These are phyloP conservation scores for Pugionium cornutum DNA, from an alignment of 345 rosid species.

Conservation along the genomic window DNA sequence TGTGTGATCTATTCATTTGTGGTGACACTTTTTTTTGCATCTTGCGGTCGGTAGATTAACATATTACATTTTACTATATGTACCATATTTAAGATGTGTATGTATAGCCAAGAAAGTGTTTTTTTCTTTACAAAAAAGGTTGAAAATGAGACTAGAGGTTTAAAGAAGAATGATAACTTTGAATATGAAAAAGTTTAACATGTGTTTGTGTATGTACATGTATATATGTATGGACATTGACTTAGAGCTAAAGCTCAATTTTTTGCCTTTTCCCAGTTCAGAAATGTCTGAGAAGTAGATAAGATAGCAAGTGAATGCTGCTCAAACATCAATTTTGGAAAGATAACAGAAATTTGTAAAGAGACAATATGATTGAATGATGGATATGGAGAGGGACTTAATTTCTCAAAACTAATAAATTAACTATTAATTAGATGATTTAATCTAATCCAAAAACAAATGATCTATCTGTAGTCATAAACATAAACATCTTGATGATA, in stretches of 20 bases:
- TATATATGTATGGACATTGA: slow-evolving; percentile 24
- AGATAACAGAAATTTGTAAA: neutral
- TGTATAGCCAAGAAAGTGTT: slow-evolving; percentile 1
- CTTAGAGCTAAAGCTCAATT: slow-evolving; percentile 14
- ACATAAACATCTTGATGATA: neutral
- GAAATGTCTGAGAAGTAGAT: slow-evolving; percentile 24
- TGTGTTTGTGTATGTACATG: slow-evolving; percentile 15
- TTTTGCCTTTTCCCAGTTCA: slow-evolving; percentile 21
- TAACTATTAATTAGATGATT: neutral
- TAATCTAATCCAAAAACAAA: neutral
- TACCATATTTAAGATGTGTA: slow-evolving; percentile 17
- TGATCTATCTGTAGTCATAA: slow-evolving; percentile 2
- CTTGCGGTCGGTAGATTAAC: slow-evolving; percentile 24
- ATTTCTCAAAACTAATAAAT: neutral
- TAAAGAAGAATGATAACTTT: slow-evolving; percentile 18
- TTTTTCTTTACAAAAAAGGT: slow-evolving; percentile 2
- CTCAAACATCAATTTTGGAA: slow-evolving; percentile 1
- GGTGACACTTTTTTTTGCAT: slow-evolving; percentile 3
- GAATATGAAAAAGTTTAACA: slow-evolving; percentile 10
- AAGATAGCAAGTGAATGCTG: slow-evolving; percentile 14
- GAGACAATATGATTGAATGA: slow-evolving; percentile 15
- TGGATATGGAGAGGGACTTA: slow-evolving; percentile 18
- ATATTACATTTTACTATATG: slow-evolving; percentile 21
- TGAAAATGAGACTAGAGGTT: neutral
- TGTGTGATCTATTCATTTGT: slow-evolving; percentile 7